Conservation (phyloP, 345 rosid species). For the Turnera subulata region DNA sequence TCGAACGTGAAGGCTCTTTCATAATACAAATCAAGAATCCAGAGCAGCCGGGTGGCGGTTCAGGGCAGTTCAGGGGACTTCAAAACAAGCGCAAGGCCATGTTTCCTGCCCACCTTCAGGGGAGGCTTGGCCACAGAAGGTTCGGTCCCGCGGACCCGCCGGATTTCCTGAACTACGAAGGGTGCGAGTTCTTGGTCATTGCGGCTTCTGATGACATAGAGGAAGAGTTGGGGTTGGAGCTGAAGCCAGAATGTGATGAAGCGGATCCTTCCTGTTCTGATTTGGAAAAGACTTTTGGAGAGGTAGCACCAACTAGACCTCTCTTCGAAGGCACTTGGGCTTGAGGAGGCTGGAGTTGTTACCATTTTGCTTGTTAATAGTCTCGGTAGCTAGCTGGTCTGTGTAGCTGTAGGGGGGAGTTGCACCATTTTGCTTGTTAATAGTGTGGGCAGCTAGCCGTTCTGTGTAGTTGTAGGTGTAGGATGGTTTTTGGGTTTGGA, state of each 20-base stretch:
- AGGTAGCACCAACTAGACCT: slow-evolving; percentile 35
- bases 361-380: too few species aligned
- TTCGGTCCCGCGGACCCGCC: slow-evolving; percentile 60
- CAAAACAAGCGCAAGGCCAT: slow-evolving; percentile 57
- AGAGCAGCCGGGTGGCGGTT: slow-evolving; percentile 29
- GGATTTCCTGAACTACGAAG: slow-evolving; percentile 66
- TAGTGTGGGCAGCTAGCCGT: too few species aligned
- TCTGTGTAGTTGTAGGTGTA: too few species aligned
- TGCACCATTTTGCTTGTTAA: too few species aligned
- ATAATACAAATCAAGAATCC: slow-evolving; percentile 70
- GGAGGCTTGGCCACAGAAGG: slow-evolving; percentile 39
- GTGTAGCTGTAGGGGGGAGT: too few species aligned
- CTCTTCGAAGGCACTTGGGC: slow-evolving; percentile 68
- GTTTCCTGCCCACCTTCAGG: slow-evolving; percentile 70
- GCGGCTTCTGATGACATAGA: slow-evolving; percentile 62
- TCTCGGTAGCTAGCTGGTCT: too few species aligned
- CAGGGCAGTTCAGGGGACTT: slow-evolving; percentile 45
- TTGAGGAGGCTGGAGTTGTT: slow-evolving; percentile 3
- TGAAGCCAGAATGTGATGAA: slow-evolving; percentile 34
- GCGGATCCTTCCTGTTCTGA: slow-evolving; percentile 45
- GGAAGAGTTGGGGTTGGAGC: slow-evolving; percentile 60
- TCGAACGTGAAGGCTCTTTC: slow-evolving; percentile 64
- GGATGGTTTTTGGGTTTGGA: too few species aligned
- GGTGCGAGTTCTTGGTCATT: slow-evolving; percentile 69
- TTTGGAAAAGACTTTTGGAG: slow-evolving; percentile 52